These are phyloP conservation scores for Suillus subluteus DNA, from an alignment of 768 basidiomycete species.

Conservation along the genomic window DNA sequence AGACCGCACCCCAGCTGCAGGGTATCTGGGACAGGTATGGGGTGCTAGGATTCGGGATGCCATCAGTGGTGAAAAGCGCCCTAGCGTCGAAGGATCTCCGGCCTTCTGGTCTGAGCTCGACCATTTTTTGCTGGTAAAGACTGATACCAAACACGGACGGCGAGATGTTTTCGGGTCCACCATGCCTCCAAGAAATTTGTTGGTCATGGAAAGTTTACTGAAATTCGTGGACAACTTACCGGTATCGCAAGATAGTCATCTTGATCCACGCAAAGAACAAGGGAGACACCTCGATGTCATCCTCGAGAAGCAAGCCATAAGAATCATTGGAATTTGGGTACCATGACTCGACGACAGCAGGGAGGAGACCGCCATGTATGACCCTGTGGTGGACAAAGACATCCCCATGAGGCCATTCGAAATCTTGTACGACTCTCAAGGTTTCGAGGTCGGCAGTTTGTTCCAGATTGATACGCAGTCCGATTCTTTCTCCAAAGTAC, in stretches of 20 bases:
- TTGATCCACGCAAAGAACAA: slow-evolving; percentile 87
- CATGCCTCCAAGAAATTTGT: slow-evolving; percentile 52
- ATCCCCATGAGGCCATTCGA: slow-evolving; percentile 64
- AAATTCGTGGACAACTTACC: slow-evolving; percentile 42
- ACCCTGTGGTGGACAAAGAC: slow-evolving; percentile 71
- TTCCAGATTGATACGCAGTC: slow-evolving; percentile 74
- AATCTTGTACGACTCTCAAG: slow-evolving; percentile 48
- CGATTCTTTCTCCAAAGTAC: slow-evolving; percentile 72
- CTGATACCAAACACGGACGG: slow-evolving; percentile 75
- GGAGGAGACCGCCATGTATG: slow-evolving; percentile 77
- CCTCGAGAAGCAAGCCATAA: slow-evolving; percentile 82
- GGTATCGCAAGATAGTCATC: slow-evolving; percentile 76
- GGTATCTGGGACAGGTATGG: slow-evolving; percentile 89
- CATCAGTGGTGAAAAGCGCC: slow-evolving; percentile 49
- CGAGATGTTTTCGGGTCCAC: slow-evolving; percentile 41
- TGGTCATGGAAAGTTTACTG: slow-evolving; percentile 3
- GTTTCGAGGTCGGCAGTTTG: slow-evolving; percentile 72
- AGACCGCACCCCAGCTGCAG: slow-evolving; percentile 91
- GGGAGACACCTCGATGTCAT: slow-evolving; percentile 85
- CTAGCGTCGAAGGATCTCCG: slow-evolving; percentile 71
- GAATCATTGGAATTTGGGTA: slow-evolving; percentile 74
- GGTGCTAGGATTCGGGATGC: slow-evolving; percentile 47
- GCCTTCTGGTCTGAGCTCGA: slow-evolving; percentile 72
- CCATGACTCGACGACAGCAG: slow-evolving; percentile 90
- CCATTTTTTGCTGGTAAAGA: slow-evolving; percentile 83